Base-by-base conservation (phyloP, 2,329 filamentous ascomycete species). In the Shiraia bambusicola region DNA sequence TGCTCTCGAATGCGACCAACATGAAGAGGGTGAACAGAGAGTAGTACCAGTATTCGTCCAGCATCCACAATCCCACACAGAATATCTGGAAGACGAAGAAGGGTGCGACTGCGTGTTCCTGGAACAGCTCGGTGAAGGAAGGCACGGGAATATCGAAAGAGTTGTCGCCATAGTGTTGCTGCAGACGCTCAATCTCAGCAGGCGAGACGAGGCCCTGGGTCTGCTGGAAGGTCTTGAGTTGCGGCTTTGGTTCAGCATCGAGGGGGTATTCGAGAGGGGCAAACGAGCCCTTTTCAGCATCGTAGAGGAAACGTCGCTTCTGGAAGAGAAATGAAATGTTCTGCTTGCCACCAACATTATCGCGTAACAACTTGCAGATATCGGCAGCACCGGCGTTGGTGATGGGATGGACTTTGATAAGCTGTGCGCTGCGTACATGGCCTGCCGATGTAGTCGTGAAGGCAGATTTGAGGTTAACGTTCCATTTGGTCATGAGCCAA, bases 1-100 rank as follows among this genome's bases (percentile, higher is more conserved):
- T 98, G 69, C 91, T 96, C 75, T 98, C 93, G 59, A 98, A 98
- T 45, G 83, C 85, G 55, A 98, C 89, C 41, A 98, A 82, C 94
- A 98, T 98, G 75, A 97, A 91, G 15, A 98, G 83, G 1, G 94
- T 98, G 72, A 98, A 98, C 14, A 98, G 81, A 48, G 93, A 97
- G 74, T 98, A 98, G 76, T 98, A 98, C 93, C 94, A 98, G 74
- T 97, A 98, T 72, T 98, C 94, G 65, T 98, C 93, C 65, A 98
- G 76, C 84, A 97, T 88, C 93, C 93, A 98, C 47, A 98, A 76
- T 12, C 93, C 94, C 44, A 98, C 93, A 60, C 94, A 98, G 76
- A 98, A 98, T 48, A 98, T 79, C 76, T 98, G 93, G 74, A 98
- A 98, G 50, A 98, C 91, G 72, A 98, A 98, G 77, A 98, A 98